These are phyloP conservation scores for Auricularia sp. DNA, from an alignment of 768 basidiomycete species.

Conservation along the genomic window DNA sequence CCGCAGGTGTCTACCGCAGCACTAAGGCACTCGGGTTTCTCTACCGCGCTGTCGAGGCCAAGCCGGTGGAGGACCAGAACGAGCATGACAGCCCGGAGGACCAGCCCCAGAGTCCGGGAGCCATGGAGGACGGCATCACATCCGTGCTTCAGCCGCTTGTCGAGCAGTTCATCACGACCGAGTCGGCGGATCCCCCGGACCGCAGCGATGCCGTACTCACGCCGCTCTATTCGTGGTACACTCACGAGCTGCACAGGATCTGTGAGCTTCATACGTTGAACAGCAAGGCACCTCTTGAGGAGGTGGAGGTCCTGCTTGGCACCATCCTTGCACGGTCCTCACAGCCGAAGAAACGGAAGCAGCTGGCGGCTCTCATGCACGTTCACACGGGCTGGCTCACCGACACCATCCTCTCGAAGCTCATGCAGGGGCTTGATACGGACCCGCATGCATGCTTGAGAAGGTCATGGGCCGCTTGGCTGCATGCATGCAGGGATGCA, in stretches of 20 bases:
- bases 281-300: conserved; percentile 42
- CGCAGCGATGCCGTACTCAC: background rate
- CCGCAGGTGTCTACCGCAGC: background rate
- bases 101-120: conserved; percentile 19
- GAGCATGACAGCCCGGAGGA: too few relatives aligned
- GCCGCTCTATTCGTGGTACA: conserved; percentile 41
- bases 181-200: background rate
- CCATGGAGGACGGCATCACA: background rate
- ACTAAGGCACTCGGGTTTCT: conserved; percentile 9
- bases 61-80: background rate
- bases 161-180: background rate
- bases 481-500: background rate
- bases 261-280: conserved; percentile 55
- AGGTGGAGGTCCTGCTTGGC: conserved; percentile 70
- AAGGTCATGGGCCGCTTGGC: background rate
- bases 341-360: conserved; percentile 49
- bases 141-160: background rate
- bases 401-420: conserved; percentile 34
- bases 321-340: conserved; percentile 64
- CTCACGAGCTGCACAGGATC: conserved; percentile 61
- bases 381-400: conserved; percentile 46
- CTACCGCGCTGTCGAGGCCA: conserved; percentile 5
- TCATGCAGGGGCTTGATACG: conserved; percentile 9
- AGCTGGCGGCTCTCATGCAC: conserved; percentile 53
- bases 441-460: background rate